phyloP scores from a whole-genome alignment of 352 stramenopile genomes.

The Peronospora destructor region DNA sequence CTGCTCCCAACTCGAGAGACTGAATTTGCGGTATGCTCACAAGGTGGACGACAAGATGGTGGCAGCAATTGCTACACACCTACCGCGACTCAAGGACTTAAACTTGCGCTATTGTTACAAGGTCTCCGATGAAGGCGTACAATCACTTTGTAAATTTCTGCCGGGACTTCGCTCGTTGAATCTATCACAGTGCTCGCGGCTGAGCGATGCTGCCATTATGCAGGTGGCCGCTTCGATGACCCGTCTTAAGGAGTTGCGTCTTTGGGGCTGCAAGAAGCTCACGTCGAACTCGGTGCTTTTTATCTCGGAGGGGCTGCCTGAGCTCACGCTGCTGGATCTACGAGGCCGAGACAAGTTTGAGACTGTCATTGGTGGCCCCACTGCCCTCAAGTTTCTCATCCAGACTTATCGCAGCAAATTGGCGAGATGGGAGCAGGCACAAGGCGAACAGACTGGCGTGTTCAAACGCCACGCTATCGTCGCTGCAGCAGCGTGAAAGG shows the following conservation, averaged over 20 bases:
- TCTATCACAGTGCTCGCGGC: constrained; percentile 72
- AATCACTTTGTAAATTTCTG: constrained; percentile 42
- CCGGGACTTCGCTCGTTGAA: constrained; percentile 55
- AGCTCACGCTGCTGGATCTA: constrained; percentile 65
- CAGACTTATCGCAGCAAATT: constrained; percentile 63
- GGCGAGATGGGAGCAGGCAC: constrained; percentile 61
- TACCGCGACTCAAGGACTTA: constrained; percentile 53
- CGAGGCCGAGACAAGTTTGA: constrained; percentile 73
- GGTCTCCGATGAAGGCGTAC: constrained; percentile 61
- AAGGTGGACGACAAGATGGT: constrained; percentile 78
- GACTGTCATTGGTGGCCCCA: constrained; percentile 65
- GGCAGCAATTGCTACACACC: constrained; percentile 35
- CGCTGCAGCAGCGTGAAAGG: constrained; percentile 46
- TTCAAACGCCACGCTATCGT: constrained; percentile 59
- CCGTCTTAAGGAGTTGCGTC: constrained; percentile 58
- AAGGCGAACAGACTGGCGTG: constrained; percentile 56
- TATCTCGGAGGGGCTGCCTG: constrained; percentile 56
- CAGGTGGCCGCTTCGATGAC: constrained; percentile 50
- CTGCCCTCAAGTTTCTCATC: constrained; percentile 73
- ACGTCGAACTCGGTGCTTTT: constrained; percentile 63
- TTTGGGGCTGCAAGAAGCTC: constrained; percentile 79
- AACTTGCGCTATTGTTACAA: constrained; percentile 87
- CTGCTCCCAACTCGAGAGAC: constrained; percentile 36
- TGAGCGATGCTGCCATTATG: constrained; percentile 65
- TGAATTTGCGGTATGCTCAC: constrained; percentile 82